Evolutionary conservation across 345 rosid species (phyloP).

Genomic region (Dimocarpus longan): DNA sequence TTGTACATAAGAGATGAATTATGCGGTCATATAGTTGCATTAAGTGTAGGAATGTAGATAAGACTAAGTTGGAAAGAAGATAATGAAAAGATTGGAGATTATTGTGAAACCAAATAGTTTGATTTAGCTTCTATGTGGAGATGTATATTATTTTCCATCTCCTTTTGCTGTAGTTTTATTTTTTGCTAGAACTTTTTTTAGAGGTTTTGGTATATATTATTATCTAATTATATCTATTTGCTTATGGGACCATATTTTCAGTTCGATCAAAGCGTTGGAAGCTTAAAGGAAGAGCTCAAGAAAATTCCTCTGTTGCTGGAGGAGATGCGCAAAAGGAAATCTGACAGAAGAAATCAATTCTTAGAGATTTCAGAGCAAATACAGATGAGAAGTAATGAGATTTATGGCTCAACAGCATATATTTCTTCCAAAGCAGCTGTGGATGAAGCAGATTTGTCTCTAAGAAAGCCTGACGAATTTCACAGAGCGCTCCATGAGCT

Average conservation of each 20-base stretch:
- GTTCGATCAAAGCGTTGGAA: conserved; percentile 75
- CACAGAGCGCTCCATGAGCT: conserved; percentile 64
- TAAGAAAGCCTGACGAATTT: conserved; percentile 78
- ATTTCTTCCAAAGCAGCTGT: conserved; percentile 32
- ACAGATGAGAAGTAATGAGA: conserved; percentile 53
- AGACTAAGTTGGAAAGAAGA: background rate
- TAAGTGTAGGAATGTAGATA: background rate
- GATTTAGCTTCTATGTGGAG: background rate
- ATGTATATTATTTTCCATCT: background rate
- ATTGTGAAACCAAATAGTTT: background rate
- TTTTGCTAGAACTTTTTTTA: background rate
- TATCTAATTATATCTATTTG: background rate
- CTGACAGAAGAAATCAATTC: conserved; percentile 83
- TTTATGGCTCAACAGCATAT: conserved; percentile 48
- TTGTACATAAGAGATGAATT: background rate
- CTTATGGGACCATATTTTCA: conserved; percentile 29
- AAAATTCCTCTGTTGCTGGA: conserved; percentile 77
- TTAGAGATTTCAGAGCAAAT: conserved; percentile 61
- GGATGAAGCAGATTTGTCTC: conserved; percentile 77
- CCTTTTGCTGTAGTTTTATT: background rate
- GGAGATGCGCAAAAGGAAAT: conserved; percentile 82
- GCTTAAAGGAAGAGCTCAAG: conserved; percentile 83
- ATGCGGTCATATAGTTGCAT: background rate
- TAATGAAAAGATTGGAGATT: background rate
- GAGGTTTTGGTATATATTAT: background rate